Evolutionary conservation across 2,329 filamentous ascomycete genomes (phyloP).

Genomic region (Ascochyta clinopodiicola): DNA sequence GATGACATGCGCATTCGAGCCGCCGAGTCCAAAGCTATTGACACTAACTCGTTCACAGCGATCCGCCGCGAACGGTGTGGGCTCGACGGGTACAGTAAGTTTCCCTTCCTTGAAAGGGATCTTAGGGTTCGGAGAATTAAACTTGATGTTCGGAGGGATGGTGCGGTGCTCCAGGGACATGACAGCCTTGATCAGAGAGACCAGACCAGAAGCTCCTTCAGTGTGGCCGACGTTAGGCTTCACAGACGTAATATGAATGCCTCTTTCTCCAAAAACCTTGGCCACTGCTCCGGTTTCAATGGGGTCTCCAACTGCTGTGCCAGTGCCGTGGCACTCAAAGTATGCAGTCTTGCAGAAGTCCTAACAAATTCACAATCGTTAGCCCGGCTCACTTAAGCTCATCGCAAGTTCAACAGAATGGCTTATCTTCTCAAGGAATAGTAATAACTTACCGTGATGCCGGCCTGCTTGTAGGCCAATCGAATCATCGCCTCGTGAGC

Average conservation of each 20-base stretch:
- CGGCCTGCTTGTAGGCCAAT: no score
- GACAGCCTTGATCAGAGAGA: constrained; percentile 45
- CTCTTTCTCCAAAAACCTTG: constrained; percentile 13
- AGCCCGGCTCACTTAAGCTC: no score
- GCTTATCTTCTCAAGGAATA: no score
- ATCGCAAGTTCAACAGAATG: no score
- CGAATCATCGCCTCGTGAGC: no score
- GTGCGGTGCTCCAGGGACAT: constrained; percentile 46
- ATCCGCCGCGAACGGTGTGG: constrained; percentile 13
- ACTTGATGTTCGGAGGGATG: constrained; percentile 38
- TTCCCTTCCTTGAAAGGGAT: constrained; percentile 17
- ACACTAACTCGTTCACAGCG: constrained; percentile 17
- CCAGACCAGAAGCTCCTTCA: constrained; percentile 46
- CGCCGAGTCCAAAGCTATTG: constrained; percentile 22
- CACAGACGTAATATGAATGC: constrained; percentile 13
- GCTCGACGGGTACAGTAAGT: constrained; percentile 17
- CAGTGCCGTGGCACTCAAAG: constrained; percentile 50
- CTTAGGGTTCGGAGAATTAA: constrained; percentile 21
- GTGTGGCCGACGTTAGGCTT: constrained; percentile 50
- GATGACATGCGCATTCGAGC: constrained; percentile 23
- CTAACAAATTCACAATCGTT: no score
- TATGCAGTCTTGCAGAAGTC: constrained; percentile 28
- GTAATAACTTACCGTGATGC: no score
- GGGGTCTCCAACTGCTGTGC: constrained; percentile 59
- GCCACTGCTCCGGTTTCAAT: constrained; percentile 26